Percentiles rank a stretch among this genome's conserved stretches.
Evolutionary conservation across 805 yeast species (phyloP).

Genomic region (Wickerhamomyces hampshirensis): DNA sequence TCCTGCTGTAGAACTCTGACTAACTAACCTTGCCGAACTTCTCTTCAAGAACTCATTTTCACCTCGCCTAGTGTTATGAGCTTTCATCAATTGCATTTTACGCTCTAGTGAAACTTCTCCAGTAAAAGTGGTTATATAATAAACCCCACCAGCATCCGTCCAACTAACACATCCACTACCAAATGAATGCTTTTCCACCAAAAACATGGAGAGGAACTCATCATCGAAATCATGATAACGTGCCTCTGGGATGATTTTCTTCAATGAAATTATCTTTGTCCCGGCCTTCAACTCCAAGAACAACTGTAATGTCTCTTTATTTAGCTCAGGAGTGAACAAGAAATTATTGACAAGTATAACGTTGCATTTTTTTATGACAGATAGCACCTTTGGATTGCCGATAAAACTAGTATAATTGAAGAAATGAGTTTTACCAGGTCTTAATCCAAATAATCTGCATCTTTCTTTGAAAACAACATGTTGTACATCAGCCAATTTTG

Average conservation of each 20-base stretch:
- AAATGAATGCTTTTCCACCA: constrained; percentile 59
- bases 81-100: constrained; percentile 29
- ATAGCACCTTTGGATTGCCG: constrained; percentile 51
- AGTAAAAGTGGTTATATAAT: constrained; percentile 55
- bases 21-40: constrained; percentile 4
- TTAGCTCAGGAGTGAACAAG: constrained; percentile 72
- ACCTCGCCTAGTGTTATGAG: constrained; percentile 21
- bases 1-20: background rate
- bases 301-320: constrained; percentile 59
- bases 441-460: constrained; percentile 58
- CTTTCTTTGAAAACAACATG: constrained; percentile 52
- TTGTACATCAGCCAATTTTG: constrained; percentile 61
- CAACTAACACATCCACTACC: constrained; percentile 77
- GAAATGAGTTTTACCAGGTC: constrained; percentile 49
- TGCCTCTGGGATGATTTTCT: constrained; percentile 74
- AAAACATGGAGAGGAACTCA: constrained; percentile 57
- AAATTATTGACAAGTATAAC: constrained; percentile 80
- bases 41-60: constrained; percentile 16
- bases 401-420: constrained; percentile 70
- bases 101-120: constrained; percentile 18
- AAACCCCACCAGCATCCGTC: constrained; percentile 76
- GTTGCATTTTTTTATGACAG: constrained; percentile 55
- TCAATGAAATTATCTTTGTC: constrained; percentile 71
- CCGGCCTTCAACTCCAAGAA: constrained; percentile 65
- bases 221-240: constrained; percentile 54